phyloP scores from a whole-genome alignment of 1,139 yeast genomes.

The Sugiyamaella xylanicola region DNA sequence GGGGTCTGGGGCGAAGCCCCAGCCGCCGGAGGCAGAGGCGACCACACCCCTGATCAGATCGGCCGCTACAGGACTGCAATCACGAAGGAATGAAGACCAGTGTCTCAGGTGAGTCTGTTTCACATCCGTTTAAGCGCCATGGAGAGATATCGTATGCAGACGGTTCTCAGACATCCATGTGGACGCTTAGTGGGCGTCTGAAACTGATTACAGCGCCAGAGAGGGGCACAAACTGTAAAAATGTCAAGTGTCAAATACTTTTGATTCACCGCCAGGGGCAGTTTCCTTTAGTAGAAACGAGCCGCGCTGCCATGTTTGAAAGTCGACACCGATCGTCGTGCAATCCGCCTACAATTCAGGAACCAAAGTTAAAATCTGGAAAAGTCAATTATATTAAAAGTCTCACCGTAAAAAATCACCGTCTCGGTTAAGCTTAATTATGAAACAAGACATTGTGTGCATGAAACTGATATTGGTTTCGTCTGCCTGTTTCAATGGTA shows the following conservation, averaged over 20 bases:
- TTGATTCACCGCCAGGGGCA: conserved; percentile 1
- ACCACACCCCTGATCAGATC: too few species aligned
- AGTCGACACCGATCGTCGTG: neutral
- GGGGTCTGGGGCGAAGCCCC: too few species aligned
- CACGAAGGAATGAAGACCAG: neutral
- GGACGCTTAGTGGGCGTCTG: neutral
- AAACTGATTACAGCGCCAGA: neutral
- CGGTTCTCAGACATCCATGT: neutral
- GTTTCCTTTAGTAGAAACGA: neutral
- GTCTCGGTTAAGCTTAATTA: conserved; percentile 16
- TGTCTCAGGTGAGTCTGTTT: neutral
- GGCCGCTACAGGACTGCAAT: neutral
- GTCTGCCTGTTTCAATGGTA: neutral
- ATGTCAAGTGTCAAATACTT: neutral
- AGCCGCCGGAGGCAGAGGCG: too few species aligned
- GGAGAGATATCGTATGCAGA: too few species aligned
- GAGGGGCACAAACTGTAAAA: neutral
- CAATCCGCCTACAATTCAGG: neutral
- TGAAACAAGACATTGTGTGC: conserved; percentile 15
- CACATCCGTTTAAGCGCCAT: neutral
- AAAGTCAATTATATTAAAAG: neutral
- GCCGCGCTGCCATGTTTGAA: neutral
- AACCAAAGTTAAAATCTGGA: neutral
- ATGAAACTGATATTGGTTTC: neutral
- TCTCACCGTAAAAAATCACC: neutral